These are phyloP conservation scores for Thalassia testudinum DNA, from an alignment of 116 monocot genomes.

Conservation along the genomic window DNA sequence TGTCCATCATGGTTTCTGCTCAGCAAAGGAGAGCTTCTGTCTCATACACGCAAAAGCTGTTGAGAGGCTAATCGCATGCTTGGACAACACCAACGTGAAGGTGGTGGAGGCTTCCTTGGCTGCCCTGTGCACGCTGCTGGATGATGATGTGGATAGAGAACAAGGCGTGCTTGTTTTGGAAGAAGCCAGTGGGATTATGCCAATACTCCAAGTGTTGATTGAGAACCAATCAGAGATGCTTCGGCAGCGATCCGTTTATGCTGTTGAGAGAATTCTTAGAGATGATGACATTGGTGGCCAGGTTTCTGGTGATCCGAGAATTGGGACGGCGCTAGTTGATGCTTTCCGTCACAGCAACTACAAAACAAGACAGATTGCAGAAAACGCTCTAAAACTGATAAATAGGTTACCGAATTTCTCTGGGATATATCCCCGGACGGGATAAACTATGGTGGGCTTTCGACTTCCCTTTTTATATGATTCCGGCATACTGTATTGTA, in stretches of 20 bases:
- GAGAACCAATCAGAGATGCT: constrained; percentile 35
- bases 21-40: constrained; percentile 50
- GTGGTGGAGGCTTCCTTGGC: constrained; percentile 56
- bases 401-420: constrained; percentile 79
- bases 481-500: too few species aligned
- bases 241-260: constrained; percentile 51
- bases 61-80: constrained; percentile 46
- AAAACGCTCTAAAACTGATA: constrained; percentile 62
- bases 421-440: constrained; percentile 11
- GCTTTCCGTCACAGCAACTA: constrained; percentile 52
- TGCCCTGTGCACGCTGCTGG: constrained; percentile 63
- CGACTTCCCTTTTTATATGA: not conserved
- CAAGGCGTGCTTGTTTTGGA: constrained; percentile 37
- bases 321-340: constrained; percentile 56
- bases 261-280: constrained; percentile 76
- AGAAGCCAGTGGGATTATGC: too few species aligned
- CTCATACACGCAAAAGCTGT: constrained; percentile 51
- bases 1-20: constrained; percentile 70
- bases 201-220: constrained; percentile 25
- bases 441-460: not conserved
- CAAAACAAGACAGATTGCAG: constrained; percentile 66
- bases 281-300: constrained; percentile 45
- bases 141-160: constrained; percentile 46
- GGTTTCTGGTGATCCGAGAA: constrained; percentile 27
- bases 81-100: constrained; percentile 53